Conservation (phyloP, 352 stramenopile genomes). For the Globisporangium heterothallicum region DNA sequence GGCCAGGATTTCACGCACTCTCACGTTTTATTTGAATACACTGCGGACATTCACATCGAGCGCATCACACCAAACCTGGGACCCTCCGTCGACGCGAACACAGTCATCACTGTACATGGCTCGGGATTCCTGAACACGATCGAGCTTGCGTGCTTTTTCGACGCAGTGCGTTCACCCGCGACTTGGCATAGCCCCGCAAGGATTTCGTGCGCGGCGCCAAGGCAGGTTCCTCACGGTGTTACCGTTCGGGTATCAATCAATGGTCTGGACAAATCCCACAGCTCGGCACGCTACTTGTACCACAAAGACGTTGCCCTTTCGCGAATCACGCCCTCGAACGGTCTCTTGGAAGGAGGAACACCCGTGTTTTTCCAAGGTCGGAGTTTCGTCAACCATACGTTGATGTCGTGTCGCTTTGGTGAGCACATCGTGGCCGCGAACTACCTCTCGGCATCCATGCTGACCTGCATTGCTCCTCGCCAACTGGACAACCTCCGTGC, state of each 20-base stretch:
- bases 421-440: conserved; percentile 54
- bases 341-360: conserved; percentile 68
- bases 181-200: conserved; percentile 37
- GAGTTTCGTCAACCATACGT: conserved; percentile 92
- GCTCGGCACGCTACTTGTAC: conserved; percentile 65
- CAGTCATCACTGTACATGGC: conserved; percentile 58
- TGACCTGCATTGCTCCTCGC: conserved; percentile 78
- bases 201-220: conserved; percentile 60
- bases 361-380: conserved; percentile 90
- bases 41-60: conserved; percentile 34
- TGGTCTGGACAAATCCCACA: conserved; percentile 55
- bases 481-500: conserved; percentile 42
- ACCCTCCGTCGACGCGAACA: conserved; percentile 46
- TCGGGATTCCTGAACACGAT: conserved; percentile 52
- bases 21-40: conserved; percentile 38
- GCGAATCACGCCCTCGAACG: conserved; percentile 62
- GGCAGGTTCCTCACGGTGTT: conserved; percentile 47
- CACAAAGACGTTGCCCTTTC: conserved; percentile 80
- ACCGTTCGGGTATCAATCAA: conserved; percentile 81
- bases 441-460: conserved; percentile 68
- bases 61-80: conserved; percentile 48
- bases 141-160: conserved; percentile 56
- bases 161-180: conserved; percentile 25
- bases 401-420: conserved; percentile 87
- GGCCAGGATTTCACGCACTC: conserved; percentile 45